Evolutionary conservation across 2,329 filamentous ascomycete genomes (phyloP).

Genomic region (Pseudogymnoascus sp.): DNA sequence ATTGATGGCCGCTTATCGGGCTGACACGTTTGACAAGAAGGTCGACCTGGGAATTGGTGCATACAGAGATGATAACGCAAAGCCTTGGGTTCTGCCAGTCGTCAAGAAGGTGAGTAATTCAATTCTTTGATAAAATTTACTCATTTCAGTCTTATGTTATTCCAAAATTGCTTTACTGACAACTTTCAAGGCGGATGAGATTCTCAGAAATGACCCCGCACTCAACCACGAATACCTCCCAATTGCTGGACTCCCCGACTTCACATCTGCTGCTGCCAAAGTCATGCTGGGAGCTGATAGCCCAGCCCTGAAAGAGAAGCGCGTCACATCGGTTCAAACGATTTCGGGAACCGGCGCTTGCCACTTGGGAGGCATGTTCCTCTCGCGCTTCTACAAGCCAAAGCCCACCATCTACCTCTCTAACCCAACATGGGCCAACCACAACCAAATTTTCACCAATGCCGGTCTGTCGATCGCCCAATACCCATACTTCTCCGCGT

Average conservation of each 20-base stretch:
- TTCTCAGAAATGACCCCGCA: slow-evolving; percentile 78
- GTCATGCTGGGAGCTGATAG: slow-evolving; percentile 76
- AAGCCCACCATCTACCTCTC: slow-evolving; percentile 80
- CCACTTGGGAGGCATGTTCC: slow-evolving; percentile 88
- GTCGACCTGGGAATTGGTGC: slow-evolving; percentile 89
- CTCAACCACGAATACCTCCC: slow-evolving; percentile 98
- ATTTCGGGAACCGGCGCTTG: slow-evolving; percentile 96
- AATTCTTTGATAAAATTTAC: slow-evolving; percentile 19
- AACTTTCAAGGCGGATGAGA: slow-evolving; percentile 69
- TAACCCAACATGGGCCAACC: slow-evolving; percentile 95
- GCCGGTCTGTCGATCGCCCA: slow-evolving; percentile 68
- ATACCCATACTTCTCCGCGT: slow-evolving; percentile 90
- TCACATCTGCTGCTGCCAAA: slow-evolving; percentile 85
- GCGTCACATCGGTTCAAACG: slow-evolving; percentile 76
- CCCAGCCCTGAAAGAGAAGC: slow-evolving; percentile 75
- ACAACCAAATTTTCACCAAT: slow-evolving; percentile 96
- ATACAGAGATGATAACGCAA: slow-evolving; percentile 89
- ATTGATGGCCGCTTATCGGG: slow-evolving; percentile 78
- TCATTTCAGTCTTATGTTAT: slow-evolving; percentile 6
- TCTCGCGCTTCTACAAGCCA: slow-evolving; percentile 78
- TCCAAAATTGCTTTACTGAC: neutral
- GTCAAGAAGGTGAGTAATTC: slow-evolving; percentile 74
- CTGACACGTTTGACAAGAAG: slow-evolving; percentile 71
- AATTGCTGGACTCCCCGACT: slow-evolving; percentile 78
- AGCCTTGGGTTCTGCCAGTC: slow-evolving; percentile 94